Percentiles rank a stretch among this genome's conserved stretches.
phyloP scores from a whole-genome alignment of 208 protist species.

The Naegleria fowleri region DNA sequence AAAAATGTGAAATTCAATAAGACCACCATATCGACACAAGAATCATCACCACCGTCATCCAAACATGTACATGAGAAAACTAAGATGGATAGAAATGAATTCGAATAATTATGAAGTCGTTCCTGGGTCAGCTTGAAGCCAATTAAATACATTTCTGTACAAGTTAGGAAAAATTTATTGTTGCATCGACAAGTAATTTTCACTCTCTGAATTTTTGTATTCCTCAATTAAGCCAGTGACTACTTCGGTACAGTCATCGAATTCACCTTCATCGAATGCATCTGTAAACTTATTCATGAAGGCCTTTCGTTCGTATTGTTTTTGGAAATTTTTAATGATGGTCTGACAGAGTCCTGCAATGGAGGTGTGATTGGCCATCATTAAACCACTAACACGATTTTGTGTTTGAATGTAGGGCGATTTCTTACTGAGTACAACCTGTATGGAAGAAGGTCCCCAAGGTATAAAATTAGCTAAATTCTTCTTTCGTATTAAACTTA shows the following conservation, averaged over 20 bases:
- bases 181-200: background rate
- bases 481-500: constrained; percentile 93
- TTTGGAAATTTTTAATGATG: constrained; percentile 84
- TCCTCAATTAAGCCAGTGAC: constrained; percentile 90
- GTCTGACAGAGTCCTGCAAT: constrained; percentile 86
- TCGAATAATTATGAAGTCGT: too few relatives aligned
- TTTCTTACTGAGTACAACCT: constrained; percentile 87
- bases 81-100: too few relatives aligned
- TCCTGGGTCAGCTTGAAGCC: too few relatives aligned
- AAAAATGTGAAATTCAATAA: too few relatives aligned
- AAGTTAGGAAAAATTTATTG: background rate
- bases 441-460: constrained; percentile 92
- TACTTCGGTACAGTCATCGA: constrained; percentile 84
- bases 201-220: constrained; percentile 65
- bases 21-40: too few relatives aligned
- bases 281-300: constrained; percentile 90
- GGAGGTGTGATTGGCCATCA: constrained; percentile 98
- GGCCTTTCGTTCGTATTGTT: constrained; percentile 76
- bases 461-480: constrained; percentile 96
- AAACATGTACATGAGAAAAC: too few relatives aligned
- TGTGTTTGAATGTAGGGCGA: constrained; percentile 92
- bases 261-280: constrained; percentile 83
- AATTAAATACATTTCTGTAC: background rate
- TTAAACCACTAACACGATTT: constrained; percentile 95
- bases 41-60: too few relatives aligned